These are phyloP conservation scores for Pistacia vera DNA, from an alignment of 345 rosid species.

Conservation along the genomic window DNA sequence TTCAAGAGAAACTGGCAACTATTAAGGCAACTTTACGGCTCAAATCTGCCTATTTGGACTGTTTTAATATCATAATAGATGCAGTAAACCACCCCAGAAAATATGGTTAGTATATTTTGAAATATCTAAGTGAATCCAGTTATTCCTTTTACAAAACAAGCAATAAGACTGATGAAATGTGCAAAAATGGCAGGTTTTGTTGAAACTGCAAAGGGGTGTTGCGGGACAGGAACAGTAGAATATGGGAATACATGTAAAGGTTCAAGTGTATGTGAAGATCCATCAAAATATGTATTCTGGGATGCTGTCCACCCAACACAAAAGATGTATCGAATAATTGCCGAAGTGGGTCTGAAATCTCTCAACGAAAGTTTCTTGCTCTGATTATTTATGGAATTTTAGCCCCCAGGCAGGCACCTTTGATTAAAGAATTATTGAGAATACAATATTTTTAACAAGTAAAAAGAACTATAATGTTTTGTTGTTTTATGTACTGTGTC, in stretches of 20 bases:
- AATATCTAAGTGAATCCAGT: background rate
- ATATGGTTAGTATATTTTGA: constrained; percentile 44
- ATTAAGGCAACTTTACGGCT: constrained; percentile 38
- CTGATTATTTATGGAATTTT: background rate
- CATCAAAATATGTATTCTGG: constrained; percentile 72
- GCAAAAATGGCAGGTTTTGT: constrained; percentile 42
- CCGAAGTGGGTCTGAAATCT: constrained; percentile 46
- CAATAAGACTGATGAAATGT: background rate
- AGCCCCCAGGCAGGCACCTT: background rate
- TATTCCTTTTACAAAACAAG: background rate
- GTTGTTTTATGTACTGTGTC: background rate
- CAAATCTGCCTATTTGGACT: constrained; percentile 58
- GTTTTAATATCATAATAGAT: constrained; percentile 38
- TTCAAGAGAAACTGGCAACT: constrained; percentile 39
- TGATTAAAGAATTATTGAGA: no score
- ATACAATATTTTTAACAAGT: no score
- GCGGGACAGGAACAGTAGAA: constrained; percentile 75
- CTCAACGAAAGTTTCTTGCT: constrained; percentile 17
- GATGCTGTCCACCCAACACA: constrained; percentile 89
- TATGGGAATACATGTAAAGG: constrained; percentile 75
- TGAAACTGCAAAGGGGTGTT: constrained; percentile 67
- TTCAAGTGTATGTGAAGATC: constrained; percentile 56
- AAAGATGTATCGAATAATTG: constrained; percentile 70
- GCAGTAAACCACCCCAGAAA: constrained; percentile 52
- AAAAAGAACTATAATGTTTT: background rate